Conservation (phyloP, 1,139 yeast genomes). For the Blastobotrys malaysiensis region DNA sequence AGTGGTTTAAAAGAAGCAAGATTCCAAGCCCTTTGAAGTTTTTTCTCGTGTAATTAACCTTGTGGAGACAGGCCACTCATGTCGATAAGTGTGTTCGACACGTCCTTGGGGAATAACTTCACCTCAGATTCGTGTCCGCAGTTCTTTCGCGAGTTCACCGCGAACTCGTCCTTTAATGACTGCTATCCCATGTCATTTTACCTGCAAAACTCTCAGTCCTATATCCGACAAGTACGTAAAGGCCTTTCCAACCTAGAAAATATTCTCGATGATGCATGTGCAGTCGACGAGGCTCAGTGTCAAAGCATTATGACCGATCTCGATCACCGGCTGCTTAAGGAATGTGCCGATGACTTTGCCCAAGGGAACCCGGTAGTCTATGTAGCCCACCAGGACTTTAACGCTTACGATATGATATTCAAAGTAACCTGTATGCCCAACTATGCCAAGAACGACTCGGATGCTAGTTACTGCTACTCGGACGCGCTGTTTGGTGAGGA, state of each 20-base stretch:
- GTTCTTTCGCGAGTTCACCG: slow-evolving; percentile 26
- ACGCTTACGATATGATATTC: slow-evolving; percentile 25
- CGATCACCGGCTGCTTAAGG: slow-evolving; percentile 16
- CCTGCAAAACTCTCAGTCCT: slow-evolving; percentile 29
- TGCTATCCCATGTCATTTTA: slow-evolving; percentile 33
- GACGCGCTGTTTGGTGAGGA: slow-evolving; percentile 25
- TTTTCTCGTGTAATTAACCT: not conserved
- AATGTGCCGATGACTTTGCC: slow-evolving; percentile 20
- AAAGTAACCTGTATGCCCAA: slow-evolving; percentile 28
- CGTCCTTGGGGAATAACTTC: slow-evolving; percentile 31
- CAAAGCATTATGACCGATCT: slow-evolving; percentile 23
- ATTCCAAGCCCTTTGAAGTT: not conserved
- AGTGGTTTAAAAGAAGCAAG: not conserved
- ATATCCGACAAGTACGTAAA: slow-evolving; percentile 23
- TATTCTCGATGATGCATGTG: slow-evolving; percentile 27
- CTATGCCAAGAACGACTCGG: slow-evolving; percentile 7
- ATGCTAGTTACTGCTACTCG: slow-evolving; percentile 28
- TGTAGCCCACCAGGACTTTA: slow-evolving; percentile 29
- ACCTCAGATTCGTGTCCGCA: slow-evolving; percentile 27
- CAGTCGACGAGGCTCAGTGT: slow-evolving; percentile 24
- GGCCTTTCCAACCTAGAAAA: slow-evolving; percentile 25
- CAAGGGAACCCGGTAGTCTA: slow-evolving; percentile 29
- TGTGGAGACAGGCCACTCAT: not conserved
- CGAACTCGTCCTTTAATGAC: slow-evolving; percentile 23
- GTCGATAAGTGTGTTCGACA: slow-evolving; percentile 27